phyloP scores from a whole-genome alignment of 768 basidiomycete species.

The Filobasidium floriforme region DNA sequence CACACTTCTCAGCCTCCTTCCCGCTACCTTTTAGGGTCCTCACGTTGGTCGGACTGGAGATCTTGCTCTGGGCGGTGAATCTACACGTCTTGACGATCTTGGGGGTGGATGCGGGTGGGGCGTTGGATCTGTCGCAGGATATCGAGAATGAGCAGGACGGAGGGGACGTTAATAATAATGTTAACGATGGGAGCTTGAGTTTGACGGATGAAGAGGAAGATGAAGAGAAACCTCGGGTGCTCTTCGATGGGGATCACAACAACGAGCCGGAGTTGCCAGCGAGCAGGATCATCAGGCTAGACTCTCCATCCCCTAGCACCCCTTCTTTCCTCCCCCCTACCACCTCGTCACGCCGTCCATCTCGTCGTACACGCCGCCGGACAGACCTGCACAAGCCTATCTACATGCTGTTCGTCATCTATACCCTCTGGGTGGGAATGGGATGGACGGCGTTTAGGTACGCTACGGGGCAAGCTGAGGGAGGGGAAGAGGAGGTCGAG shows the following conservation, averaged over 20 bases:
- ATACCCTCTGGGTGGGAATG: conserved; percentile 55
- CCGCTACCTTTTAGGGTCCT: conserved; percentile 91
- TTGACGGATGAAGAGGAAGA: not conserved
- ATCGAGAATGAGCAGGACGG: conserved; percentile 16
- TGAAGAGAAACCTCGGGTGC: not conserved
- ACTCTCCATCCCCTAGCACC: conserved; percentile 4
- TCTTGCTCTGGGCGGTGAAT: conserved; percentile 88
- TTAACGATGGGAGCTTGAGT: conserved; percentile 1
- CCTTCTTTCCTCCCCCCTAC: not conserved
- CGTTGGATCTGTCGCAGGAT: conserved; percentile 54
- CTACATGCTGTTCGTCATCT: conserved; percentile 62
- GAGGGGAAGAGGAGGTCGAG: conserved; percentile 52
- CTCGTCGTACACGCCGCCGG: not conserved
- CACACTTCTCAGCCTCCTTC: conserved; percentile 48
- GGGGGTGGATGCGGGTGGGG: conserved; percentile 64
- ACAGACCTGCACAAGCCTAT: conserved; percentile 19
- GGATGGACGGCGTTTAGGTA: conserved; percentile 53
- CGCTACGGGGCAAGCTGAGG: conserved; percentile 39
- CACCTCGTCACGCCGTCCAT: not conserved
- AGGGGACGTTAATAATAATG: not conserved
- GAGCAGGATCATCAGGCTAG: conserved; percentile 39
- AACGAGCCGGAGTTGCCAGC: not conserved
- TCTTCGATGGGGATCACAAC: not conserved
- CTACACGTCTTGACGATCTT: conserved; percentile 69
- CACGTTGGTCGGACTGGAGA: conserved; percentile 65